phyloP scores from a whole-genome alignment of 164 flowering plant genomes.

The Piper betle region DNA sequence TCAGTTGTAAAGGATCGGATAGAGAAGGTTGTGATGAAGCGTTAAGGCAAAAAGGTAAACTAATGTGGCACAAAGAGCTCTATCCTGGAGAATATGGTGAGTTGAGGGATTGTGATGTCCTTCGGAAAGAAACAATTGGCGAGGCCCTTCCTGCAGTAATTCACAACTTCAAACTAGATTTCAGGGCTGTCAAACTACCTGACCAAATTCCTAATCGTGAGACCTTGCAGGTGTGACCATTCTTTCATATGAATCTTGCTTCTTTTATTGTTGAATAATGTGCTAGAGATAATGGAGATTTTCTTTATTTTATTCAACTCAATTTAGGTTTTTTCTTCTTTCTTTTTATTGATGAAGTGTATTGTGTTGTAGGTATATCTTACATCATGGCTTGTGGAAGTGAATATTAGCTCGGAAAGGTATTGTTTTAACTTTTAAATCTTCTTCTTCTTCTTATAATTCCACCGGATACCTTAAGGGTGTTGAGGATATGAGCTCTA shows the following conservation, averaged over 20 bases:
- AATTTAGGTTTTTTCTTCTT: background rate
- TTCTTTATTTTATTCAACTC: background rate
- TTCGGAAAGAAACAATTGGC: background rate
- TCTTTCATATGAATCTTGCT: background rate
- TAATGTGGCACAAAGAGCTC: background rate
- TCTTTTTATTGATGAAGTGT: background rate
- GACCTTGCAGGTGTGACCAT: background rate
- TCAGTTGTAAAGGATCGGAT: background rate
- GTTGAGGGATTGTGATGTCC: background rate
- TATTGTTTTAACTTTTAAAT: background rate
- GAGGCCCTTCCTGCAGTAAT: background rate
- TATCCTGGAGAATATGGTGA: constrained; percentile 1
- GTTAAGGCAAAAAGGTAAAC: background rate
- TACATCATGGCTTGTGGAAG: background rate
- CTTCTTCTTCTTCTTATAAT: background rate
- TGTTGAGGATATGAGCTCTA: too few species aligned
- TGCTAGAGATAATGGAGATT: background rate
- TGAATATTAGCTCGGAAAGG: background rate
- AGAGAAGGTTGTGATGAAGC: too few species aligned
- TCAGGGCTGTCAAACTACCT: background rate
- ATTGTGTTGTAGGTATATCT: background rate
- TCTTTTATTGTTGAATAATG: background rate
- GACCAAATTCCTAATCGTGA: background rate
- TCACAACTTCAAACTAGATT: background rate
- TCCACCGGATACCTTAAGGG: too few species aligned